These are phyloP conservation scores for Mycena venus DNA, from an alignment of 768 basidiomycete species.

Conservation along the genomic window DNA sequence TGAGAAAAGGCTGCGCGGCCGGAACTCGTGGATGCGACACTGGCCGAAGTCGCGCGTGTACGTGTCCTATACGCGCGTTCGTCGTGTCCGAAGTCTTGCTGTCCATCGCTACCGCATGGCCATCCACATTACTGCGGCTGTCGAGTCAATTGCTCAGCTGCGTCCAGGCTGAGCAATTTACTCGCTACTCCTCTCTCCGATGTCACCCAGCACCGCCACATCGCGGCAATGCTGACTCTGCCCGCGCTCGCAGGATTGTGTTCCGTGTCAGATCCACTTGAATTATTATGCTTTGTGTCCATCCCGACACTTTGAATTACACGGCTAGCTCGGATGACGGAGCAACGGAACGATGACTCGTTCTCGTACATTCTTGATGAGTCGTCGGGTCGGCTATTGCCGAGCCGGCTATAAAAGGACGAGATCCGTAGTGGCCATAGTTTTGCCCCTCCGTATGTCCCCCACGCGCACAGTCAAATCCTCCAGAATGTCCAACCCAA, in stretches of 20 bases:
- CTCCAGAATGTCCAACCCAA: neutral
- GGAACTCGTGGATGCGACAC: neutral
- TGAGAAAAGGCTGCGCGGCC: conserved; percentile 17
- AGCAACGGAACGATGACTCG: conserved; percentile 28
- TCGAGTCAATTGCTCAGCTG: neutral
- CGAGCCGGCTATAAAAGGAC: conserved; percentile 26
- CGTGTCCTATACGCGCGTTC: neutral
- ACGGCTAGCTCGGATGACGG: conserved; percentile 15
- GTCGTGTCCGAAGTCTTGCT: neutral
- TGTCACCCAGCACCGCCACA: conserved; percentile 5
- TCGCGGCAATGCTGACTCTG: conserved; percentile 11
- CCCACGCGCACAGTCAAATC: conserved; percentile 11
- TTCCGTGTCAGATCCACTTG: neutral
- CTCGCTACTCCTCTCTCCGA: neutral
- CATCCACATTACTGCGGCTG: neutral
- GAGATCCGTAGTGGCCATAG: neutral
- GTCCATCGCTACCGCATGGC: neutral
- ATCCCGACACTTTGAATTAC: neutral
- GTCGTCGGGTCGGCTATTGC: conserved; percentile 19
- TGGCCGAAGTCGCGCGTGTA: neutral
- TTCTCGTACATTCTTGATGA: conserved; percentile 31
- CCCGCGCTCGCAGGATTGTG: neutral
- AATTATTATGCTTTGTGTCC: conserved; percentile 2
- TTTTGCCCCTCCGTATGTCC: neutral
- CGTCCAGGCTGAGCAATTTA: too few species aligned